Evolutionary conservation across 1,139 yeast genomes (phyloP), one percentile per base, ranked within the genome.

Genomic region (Yamadazyma kanchanaburiensis): DNA sequence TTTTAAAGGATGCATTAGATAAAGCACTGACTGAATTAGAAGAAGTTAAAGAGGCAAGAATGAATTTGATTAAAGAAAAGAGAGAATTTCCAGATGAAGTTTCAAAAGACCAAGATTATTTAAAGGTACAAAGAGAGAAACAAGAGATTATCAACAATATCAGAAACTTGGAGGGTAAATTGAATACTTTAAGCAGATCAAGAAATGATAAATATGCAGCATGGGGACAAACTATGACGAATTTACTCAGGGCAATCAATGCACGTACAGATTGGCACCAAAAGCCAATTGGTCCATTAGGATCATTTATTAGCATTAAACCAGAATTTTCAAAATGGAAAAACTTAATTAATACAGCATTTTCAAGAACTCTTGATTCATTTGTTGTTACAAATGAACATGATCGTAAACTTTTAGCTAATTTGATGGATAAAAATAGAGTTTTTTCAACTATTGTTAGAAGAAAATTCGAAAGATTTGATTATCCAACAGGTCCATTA

Each of bases 211-310:
- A 51, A 27, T 64, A 48, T 34, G 51, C 60, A 4, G 73, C 80
- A 1, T 82, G 75, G 68, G 80, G 76, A 4, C 35, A 42, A 1
- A 55, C 56, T 11, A 68, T 78, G 55, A 58, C 52, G 14, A 29
- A 34, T 1, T 56, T 77, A 5, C 45, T 81, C 7, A 40, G 46
- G 2, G 73, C 60, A 2, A 73, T 85, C 9, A 48, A 60, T 12
- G 40, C 45, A 6, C 46, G 24, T 37, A 41, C 26, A 20, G 49
- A 31, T 60, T 84, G 73, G 68, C 64, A 61, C 13, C 42, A 51
- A 2, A 48, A 45, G 14, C 95, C 95, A 0, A 53, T 84, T n/a
- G 98, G 98, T 0, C 99, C 99, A 0, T 37, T 89, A 1, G 97
- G 96, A 0, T 46, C 66, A 6, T 62, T 62, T 36, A 64, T 88